Base-by-base conservation (phyloP, 164 flowering plant genomes). In the Brasenia schreberi region DNA sequence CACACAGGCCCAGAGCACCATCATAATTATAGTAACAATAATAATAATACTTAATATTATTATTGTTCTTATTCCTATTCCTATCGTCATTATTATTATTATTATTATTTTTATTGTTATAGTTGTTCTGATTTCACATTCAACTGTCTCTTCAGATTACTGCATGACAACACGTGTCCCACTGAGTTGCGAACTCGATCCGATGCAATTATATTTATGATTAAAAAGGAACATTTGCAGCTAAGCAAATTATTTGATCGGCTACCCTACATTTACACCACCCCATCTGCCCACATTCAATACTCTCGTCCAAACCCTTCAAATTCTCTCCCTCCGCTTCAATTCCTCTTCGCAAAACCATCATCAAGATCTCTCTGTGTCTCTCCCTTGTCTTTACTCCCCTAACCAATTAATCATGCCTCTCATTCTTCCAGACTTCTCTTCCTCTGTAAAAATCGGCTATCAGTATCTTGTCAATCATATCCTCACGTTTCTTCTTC, bases 391-490 rank as follows among this genome's bases (percentile, higher is more conserved):
- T 23, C 27, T 33, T 33, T 33, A 33, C 39, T 1, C 39, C 39
- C 39, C 39, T 33, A 33, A 33, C 39, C 39, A 33, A 33, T 33
- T 33, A 58, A 58, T 58, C 60, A 58, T 14, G 17, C 60, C 16
- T 58, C 17, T 5, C 60, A 12, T 14, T 18, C 60, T 58, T 18
- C 60, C 60, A 12, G 18, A 14, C 18, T 58, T 58, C 60, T 18
- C 16, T 14, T 12, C 17, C 60, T 58, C 18, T 12, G 60, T 58
- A 12, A 58, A 58, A 4, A 3, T 4, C 18, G 60, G 60, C 18
- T 58, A 58, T 18, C 60, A 58, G 60, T 58, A 58, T 18, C 60
- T 58, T 58, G 60, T 58, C 18, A 58, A 58, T 18, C 60, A 58
- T 18, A 14, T 58, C 18, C 60, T 58, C 60, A 58, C 60, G 17